Base-by-base conservation (phyloP, 441 rosid species). In the Mallotus repandus region DNA sequence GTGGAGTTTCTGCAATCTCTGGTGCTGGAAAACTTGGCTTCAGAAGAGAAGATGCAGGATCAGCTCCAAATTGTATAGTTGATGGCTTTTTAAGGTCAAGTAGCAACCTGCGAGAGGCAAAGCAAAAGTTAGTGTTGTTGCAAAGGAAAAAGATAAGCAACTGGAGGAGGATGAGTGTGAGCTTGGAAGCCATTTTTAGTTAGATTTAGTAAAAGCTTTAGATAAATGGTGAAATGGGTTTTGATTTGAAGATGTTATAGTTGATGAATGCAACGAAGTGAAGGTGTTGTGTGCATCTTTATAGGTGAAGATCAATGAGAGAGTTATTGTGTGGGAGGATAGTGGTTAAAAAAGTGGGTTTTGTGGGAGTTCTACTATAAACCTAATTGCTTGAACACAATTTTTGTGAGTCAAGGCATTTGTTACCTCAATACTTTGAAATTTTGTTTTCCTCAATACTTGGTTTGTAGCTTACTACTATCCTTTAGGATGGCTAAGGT, bases 21-120 rank as follows among this genome's bases (percentile, higher is more conserved):
- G 66, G 74, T 1, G 56, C 8, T 1, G 75, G 79, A 22, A 64
- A 70, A 50, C 9, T 14, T 5, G 75, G 65, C 29, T 63, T 22
- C 12, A 46, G 22, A 19, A 68, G 54, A 1, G 10, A 21, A 64
- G 71, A 32, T 1, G 41, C 41, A 35, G 62, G 16, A 64, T 71
- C 68, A 3, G 9, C 0, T 16, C 48, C 66, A 35, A 70, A 22
- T 18, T 59, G 29, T 15, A 53, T 14, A 48, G 73, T 38, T 49
- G 63, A 25, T 52, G 72, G 56, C 18, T 18, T 68, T 46, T 18
- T 43, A 9, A 19, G 21, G 49, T 50, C 15, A 9, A 43, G 53
- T 9, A 49, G n/a, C 9, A 45, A 7, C n/a, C 45, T 11, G 21
- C 53, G 41, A 22, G 70, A 25, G 49, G 66, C 70, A 7, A 32